Evolutionary conservation across 2,329 filamentous ascomycete genomes (phyloP).

Genomic region (Nemania diffusa): DNA sequence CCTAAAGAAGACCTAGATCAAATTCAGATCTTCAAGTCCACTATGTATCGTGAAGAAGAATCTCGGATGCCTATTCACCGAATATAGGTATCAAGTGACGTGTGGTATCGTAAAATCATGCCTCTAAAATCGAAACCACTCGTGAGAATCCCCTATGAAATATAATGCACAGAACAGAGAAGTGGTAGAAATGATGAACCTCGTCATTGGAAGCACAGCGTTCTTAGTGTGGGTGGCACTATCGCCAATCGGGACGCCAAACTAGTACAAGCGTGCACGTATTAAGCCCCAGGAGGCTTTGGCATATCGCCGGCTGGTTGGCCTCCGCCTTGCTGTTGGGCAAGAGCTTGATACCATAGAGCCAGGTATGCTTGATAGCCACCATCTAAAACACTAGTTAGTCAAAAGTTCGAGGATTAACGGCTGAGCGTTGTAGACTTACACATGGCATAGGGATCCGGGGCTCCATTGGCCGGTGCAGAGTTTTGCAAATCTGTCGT

Average conservation of each 20-base stretch:
- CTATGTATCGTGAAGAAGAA: background rate
- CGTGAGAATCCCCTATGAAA: conserved; percentile 1
- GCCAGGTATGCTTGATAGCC: conserved; percentile 84
- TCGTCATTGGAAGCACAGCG: conserved; percentile 5
- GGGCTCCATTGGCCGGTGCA: conserved; percentile 61
- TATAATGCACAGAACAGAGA: conserved; percentile 11
- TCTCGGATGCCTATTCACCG: conserved; percentile 3
- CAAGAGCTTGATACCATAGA: conserved; percentile 80
- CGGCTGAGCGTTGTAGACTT: conserved; percentile 52
- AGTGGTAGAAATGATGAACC: conserved; percentile 10
- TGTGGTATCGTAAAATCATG: conserved; percentile 17
- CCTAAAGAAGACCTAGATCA: background rate
- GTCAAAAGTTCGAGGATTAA: conserved; percentile 30
- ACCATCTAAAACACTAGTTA: conserved; percentile 65
- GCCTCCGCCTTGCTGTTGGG: conserved; percentile 56
- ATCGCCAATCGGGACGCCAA: conserved; percentile 2
- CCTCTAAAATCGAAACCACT: conserved; percentile 10
- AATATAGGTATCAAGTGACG: conserved; percentile 9
- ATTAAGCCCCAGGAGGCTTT: conserved; percentile 54
- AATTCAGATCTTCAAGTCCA: background rate
- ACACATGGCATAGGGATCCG: conserved; percentile 81
- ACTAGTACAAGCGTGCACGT: background rate
- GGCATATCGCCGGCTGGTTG: conserved; percentile 50
- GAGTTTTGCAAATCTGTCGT: conserved; percentile 51
- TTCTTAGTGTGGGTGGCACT: conserved; percentile 1